Conservation (phyloP, 257 asterid species). For the Gynochthodes officinalis region DNA sequence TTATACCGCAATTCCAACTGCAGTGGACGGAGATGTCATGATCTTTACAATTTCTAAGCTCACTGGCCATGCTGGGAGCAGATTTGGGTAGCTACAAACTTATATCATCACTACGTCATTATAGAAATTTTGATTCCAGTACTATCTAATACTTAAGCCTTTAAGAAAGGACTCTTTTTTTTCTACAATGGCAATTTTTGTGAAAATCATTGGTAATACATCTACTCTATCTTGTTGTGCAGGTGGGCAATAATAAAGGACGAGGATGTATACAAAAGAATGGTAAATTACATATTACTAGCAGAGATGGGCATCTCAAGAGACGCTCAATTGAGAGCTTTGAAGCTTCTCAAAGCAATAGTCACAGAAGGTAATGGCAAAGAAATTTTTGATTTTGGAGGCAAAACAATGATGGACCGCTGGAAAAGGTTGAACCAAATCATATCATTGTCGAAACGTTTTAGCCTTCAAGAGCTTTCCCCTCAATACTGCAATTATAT, state of each 20-base stretch:
- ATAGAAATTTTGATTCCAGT: too few relatives aligned
- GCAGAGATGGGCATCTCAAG: constrained; percentile 57
- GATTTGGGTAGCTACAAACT: constrained; percentile 50
- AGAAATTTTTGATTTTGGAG: constrained; percentile 40
- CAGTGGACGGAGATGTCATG: constrained; percentile 68
- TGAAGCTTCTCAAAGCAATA: constrained; percentile 46
- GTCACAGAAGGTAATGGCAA: constrained; percentile 30
- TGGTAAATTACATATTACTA: constrained; percentile 20
- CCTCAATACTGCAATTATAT: constrained; percentile 52
- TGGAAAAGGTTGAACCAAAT: constrained; percentile 47
- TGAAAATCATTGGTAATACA: not conserved
- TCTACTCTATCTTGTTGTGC: not conserved
- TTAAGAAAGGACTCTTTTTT: too few relatives aligned
- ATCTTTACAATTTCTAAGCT: constrained; percentile 66
- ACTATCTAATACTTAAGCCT: too few relatives aligned
- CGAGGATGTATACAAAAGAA: constrained; percentile 35
- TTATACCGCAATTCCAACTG: constrained; percentile 61
- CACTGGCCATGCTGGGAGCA: constrained; percentile 83
- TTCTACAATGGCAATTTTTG: too few relatives aligned
- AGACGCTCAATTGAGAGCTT: constrained; percentile 62
- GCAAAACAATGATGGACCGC: constrained; percentile 45
- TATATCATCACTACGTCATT: not conserved
- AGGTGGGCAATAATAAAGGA: constrained; percentile 81
- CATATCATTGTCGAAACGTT: constrained; percentile 42
- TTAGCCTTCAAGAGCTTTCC: constrained; percentile 49